Evolutionary conservation across 306 rosid species (phyloP).

Genomic region (Cucurbita ficifolia): DNA sequence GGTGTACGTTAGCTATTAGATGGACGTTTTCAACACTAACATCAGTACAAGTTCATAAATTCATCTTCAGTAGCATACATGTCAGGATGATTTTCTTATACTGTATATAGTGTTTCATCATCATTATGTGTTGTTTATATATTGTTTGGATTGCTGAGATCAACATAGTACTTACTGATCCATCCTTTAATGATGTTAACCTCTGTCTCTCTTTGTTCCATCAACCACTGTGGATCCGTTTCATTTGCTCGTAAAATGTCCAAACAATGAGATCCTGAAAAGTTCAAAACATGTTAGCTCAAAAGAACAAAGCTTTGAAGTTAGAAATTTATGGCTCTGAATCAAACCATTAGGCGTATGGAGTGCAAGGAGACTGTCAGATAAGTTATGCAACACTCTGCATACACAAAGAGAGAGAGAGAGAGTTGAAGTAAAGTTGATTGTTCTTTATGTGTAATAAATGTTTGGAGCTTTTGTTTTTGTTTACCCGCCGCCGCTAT

Average conservation of each 20-base stretch:
- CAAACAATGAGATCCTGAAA: conserved; percentile 44
- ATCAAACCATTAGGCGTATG: neutral
- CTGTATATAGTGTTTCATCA: neutral
- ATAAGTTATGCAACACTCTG: neutral
- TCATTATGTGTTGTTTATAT: neutral
- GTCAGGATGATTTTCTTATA: neutral
- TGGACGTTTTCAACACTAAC: too few relatives aligned
- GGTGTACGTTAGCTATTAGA: too few relatives aligned
- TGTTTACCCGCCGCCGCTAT: conserved; percentile 47
- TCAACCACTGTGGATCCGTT: conserved; percentile 36
- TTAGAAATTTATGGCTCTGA: neutral
- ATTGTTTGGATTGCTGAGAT: conserved; percentile 14
- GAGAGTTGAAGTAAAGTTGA: neutral
- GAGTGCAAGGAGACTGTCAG: conserved; percentile 4
- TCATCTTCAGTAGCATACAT: neutral
- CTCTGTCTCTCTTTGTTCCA: conserved; percentile 23
- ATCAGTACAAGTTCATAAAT: neutral
- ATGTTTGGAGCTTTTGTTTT: neutral
- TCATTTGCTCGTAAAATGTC: conserved; percentile 16
- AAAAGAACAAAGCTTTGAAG: neutral
- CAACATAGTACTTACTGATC: conserved; percentile 22
- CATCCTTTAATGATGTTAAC: conserved; percentile 24
- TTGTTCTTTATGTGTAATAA: neutral
- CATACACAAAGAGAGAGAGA: neutral
- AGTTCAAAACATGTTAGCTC: neutral